Percentiles rank a stretch among this genome's conserved stretches.
Conservation (phyloP, 495 filamentous ascomycete species). For the Podospora sp. region DNA sequence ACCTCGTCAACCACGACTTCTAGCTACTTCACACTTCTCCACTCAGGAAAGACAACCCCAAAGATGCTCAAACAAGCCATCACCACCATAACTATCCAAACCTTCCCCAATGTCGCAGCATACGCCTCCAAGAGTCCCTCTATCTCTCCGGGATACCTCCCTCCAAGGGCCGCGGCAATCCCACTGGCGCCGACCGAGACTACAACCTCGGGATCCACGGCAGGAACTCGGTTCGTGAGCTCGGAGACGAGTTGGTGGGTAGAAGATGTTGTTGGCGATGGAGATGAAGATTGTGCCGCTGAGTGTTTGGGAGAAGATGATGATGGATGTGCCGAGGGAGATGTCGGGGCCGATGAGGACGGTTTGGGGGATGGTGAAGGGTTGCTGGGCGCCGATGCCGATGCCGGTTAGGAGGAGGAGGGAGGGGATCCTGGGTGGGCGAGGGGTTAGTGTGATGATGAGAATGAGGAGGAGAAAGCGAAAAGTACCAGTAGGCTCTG, state of each 20-base stretch:
- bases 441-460: constrained; percentile 8
- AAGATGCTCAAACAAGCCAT: constrained; percentile 46
- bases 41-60: constrained; percentile 50
- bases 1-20: neutral
- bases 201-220: constrained; percentile 26
- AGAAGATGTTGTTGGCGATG: constrained; percentile 60
- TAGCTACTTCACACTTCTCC: constrained; percentile 49
- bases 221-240: constrained; percentile 35
- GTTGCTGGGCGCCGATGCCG: constrained; percentile 64
- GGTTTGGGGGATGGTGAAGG: constrained; percentile 54
- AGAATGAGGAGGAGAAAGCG: neutral
- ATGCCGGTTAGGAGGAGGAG: constrained; percentile 63
- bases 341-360: constrained; percentile 54
- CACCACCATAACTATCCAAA: constrained; percentile 48
- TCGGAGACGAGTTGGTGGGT: constrained; percentile 53
- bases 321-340: constrained; percentile 57
- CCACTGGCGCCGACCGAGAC: constrained; percentile 50
- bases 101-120: constrained; percentile 44
- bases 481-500: constrained; percentile 45
- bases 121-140: constrained; percentile 45
- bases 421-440: constrained; percentile 64
- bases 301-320: constrained; percentile 63
- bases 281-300: constrained; percentile 64
- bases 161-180: constrained; percentile 19
- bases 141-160: constrained; percentile 20